Evolutionary conservation across 768 basidiomycete species (phyloP), one percentile per base, ranked within the genome.

Genomic region (Amanita rubescens): DNA sequence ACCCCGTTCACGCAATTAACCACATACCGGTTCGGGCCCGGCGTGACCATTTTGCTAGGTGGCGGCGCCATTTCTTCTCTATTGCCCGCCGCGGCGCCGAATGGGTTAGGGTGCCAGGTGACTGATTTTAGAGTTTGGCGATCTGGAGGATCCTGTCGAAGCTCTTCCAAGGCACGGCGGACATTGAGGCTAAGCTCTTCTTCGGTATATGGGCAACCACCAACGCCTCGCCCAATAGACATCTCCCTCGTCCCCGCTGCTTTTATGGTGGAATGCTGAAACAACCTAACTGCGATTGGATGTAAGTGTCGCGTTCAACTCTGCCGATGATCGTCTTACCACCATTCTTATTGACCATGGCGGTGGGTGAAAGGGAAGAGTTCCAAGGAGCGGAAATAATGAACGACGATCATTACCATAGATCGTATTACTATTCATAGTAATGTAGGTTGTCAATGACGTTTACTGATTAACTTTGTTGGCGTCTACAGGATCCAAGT

Each of bases 181-280:
- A 53, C 51, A 37, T 53, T 45, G 22, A 44, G 43, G 24, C 33
- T 53, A 11, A 53, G 43, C 15, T 53, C 49, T 22, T 50, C 51
- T 45, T 53, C 51, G 12, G 30, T 52, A 22, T 52, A 33, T 8
- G 51, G 41, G 22, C 24, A 53, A 30, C 32, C 33, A 15, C 20
- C 35, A 3, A 20, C 17, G n/a, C 46, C 30, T 8, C 17, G 22
- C 48, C 20, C 20, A 35, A 10, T 35, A 25, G 35, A n/a, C 20
- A 20, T 11, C n/a, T 33, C 48, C 17, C 35, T 49, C 34, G 14
- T 24, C 33, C 30, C 15, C 19, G 34, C 34, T 33, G 32, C 27
- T 30, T 27, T 34, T 15, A 49, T 38, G 22, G 22, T 22, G 15
- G 17, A 33, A 15, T 9, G 9, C 20, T 49, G 32, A 24, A 35